Evolutionary conservation across 2,329 filamentous ascomycete genomes (phyloP).

Genomic region (Pyrenochaeta sp.): DNA sequence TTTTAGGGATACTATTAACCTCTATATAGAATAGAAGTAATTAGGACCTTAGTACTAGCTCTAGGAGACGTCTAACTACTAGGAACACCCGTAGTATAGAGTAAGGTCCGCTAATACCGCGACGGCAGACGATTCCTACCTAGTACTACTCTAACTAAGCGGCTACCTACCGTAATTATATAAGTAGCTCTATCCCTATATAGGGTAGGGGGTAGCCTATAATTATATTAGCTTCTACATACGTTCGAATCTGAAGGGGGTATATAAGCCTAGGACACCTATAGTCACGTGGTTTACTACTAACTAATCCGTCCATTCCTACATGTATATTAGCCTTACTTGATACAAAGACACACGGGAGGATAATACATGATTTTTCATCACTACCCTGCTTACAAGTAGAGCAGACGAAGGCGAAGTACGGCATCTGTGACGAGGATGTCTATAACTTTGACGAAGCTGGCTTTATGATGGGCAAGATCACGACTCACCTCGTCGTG

Average conservation of each 20-base stretch:
- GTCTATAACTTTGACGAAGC: too few relatives aligned
- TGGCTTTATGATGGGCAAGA: too few relatives aligned
- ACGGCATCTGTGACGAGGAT: too few relatives aligned
- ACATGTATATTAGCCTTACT: neutral
- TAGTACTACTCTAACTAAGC: slow-evolving; percentile 3
- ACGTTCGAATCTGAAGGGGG: neutral
- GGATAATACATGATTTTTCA: too few relatives aligned
- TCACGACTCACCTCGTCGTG: too few relatives aligned
- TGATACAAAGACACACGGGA: too few relatives aligned
- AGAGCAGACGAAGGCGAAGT: too few relatives aligned
- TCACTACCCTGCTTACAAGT: too few relatives aligned
- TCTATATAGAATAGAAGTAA: slow-evolving; percentile 9
- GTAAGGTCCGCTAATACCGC: slow-evolving; percentile 4
- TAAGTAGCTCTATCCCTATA: slow-evolving; percentile 3
- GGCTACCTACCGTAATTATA: neutral
- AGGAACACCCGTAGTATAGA: slow-evolving; percentile 2
- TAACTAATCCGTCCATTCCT: neutral
- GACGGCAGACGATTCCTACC: neutral
- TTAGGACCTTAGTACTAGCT: slow-evolving; percentile 1
- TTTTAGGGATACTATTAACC: slow-evolving; percentile 1
- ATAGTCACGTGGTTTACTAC: neutral
- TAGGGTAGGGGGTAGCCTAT: neutral
- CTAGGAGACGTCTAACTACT: neutral
- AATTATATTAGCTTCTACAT: slow-evolving; percentile 5
- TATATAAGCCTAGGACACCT: neutral